Conservation (phyloP, 176 grass and related monocot genomes). For the Avena sativa region DNA sequence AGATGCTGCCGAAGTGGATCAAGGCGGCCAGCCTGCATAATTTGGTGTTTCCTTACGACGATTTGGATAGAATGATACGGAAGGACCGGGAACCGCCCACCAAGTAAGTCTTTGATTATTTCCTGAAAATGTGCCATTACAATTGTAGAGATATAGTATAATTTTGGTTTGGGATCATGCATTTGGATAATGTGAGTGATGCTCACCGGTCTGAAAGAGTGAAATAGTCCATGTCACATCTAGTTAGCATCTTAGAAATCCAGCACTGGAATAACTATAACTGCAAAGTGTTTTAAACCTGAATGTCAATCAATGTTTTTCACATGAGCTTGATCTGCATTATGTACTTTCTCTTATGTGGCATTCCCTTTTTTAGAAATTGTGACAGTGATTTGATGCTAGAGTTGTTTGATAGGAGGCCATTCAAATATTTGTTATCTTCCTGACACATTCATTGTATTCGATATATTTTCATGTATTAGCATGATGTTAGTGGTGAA, state of each 20-base stretch:
- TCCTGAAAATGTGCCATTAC: not conserved
- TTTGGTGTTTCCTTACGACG: constrained; percentile 93
- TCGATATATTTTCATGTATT: not conserved
- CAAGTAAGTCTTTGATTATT: constrained; percentile 61
- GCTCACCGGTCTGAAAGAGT: not conserved
- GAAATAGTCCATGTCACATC: not conserved
- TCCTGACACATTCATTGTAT: not conserved
- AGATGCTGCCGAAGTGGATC: constrained; percentile 74
- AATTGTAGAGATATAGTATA: not conserved
- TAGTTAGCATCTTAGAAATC: not conserved
- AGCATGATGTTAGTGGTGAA: not conserved
- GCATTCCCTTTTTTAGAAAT: not conserved
- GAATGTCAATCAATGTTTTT: not conserved
- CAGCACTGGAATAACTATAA: not conserved
- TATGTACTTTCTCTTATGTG: not conserved
- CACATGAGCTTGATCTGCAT: not conserved
- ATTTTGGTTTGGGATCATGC: not conserved
- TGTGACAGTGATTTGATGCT: not conserved
- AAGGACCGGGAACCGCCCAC: constrained; percentile 83
- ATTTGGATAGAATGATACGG: constrained; percentile 90
- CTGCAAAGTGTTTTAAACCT: not conserved
- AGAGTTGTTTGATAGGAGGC: not conserved
- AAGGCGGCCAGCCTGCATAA: constrained; percentile 97
- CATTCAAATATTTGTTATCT: not conserved
- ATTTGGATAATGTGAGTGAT: constrained; percentile 8